These are phyloP conservation scores for Iris macrosiphon DNA, from an alignment of 106 monocot genomes.

Conservation along the genomic window DNA sequence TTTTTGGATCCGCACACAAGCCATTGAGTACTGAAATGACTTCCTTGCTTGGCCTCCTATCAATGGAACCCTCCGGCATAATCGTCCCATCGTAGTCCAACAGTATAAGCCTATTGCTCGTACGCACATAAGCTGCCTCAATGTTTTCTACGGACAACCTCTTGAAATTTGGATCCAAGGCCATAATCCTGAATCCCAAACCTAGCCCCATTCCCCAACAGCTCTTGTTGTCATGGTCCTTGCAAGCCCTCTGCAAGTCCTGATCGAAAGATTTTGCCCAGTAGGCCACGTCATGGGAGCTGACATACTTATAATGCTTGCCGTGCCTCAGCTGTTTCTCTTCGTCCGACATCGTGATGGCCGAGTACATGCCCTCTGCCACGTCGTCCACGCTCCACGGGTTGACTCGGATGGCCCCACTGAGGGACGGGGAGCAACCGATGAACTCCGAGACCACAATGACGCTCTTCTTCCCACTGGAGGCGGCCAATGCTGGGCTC, in stretches of 20 bases:
- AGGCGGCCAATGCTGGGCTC: conserved; percentile 27
- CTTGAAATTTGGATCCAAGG: conserved; percentile 74
- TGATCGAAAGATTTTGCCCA: conserved; percentile 91
- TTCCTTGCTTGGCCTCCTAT: conserved; percentile 66
- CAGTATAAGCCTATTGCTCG: conserved; percentile 57
- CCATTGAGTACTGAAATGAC: conserved; percentile 59
- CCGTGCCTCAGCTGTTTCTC: conserved; percentile 88
- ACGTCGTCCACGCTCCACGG: conserved; percentile 84
- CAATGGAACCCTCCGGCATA: conserved; percentile 63
- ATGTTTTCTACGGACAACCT: conserved; percentile 79
- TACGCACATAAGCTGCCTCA: conserved; percentile 49
- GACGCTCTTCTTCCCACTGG: conserved; percentile 52
- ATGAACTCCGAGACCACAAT: conserved; percentile 75
- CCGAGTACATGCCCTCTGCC: conserved; percentile 63
- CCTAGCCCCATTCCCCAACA: conserved; percentile 97
- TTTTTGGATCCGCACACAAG: conserved; percentile 64
- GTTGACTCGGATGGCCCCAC: conserved; percentile 59
- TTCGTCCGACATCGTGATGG: conserved; percentile 57
- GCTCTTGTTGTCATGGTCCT: conserved; percentile 60
- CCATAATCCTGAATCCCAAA: conserved; percentile 71
- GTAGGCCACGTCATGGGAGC: conserved; percentile 80
- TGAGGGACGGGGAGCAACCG: conserved; percentile 54
- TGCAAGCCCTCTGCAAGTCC: conserved; percentile 83
- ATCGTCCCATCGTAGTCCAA: conserved; percentile 93
- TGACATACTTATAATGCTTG: conserved; percentile 74